Base-by-base conservation (phyloP, 148 eudicot genomes). In the Limonium bicolor region DNA sequence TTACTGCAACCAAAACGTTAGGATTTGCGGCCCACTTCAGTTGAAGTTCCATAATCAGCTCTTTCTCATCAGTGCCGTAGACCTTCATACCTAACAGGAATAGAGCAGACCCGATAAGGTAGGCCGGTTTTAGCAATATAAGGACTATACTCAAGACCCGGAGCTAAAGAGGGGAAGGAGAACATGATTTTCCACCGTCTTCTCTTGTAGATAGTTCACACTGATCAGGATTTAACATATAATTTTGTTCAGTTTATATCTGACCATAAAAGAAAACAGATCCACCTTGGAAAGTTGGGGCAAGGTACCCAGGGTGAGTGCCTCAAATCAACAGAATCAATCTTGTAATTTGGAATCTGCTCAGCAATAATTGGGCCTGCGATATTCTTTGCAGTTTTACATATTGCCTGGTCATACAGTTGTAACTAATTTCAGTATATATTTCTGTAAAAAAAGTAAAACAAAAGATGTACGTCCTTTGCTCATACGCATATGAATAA, bases 21-120 rank as follows among this genome's bases (percentile, higher is more conserved):
- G 94, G 96, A 53, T 88, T 88, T 27, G 80, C 96, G 21, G 96
- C 94, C 96, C 96, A 88, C 59, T 76, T 80, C 54, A 88, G 16
- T 27, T 55, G 58, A 36, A 73, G 86, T 56, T 88, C 94, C 96
- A 88, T 83, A 27, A 88, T 88, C 70, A 88, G 53, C 62, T 88
- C 96, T 58, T 83, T 88, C 63, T 88, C 96, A 39, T 88, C 96
- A 25, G 96, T 88, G 15, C 24, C 38, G 60, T 72, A 83, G 35
- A 74, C 86, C 69, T 88, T 88, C 83, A 88, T 83, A 45, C 96
- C 96, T 88, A 58, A 27, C 27, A 64, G 14, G 19, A 50, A 41
- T 41, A 46, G 32, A 29, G 34, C 25, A 53, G 36, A 21, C 1
- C n/a, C 10, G 12, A 15, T 39, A 5, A 16, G 23, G 8, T 8